phyloP scores from a whole-genome alignment of 106 monocot genomes.

The Acorus calamus region DNA sequence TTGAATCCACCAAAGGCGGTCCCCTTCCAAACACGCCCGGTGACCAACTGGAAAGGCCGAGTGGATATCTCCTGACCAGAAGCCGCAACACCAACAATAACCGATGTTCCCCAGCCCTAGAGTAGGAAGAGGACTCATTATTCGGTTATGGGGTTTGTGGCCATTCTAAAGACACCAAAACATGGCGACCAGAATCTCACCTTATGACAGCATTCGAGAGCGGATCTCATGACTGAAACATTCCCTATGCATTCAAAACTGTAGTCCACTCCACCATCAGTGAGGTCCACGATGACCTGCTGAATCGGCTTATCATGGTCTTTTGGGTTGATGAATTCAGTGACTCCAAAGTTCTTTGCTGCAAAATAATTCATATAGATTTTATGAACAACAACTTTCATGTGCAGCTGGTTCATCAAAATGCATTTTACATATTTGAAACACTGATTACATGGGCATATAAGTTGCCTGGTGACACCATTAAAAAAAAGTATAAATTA shows the following conservation, averaged over 20 bases:
- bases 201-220: conserved; percentile 97
- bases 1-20: conserved; percentile 99
- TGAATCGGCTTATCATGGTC: conserved; percentile 94
- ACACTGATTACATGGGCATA: no score
- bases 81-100: conserved; percentile 94
- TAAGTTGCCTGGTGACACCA: no score
- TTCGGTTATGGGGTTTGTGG: not conserved
- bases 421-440: no score
- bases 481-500: no score
- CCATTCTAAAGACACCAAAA: no score
- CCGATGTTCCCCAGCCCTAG: conserved; percentile 99
- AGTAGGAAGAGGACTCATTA: not conserved
- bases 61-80: conserved; percentile 95
- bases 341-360: conserved; percentile 94
- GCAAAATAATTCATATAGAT: conserved; percentile 9
- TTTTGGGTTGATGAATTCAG: conserved; percentile 93
- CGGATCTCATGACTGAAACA: conserved; percentile 89
- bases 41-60: conserved; percentile 96
- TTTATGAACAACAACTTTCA: not conserved
- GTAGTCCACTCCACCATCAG: conserved; percentile 98
- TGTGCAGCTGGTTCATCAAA: no score
- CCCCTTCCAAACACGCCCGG: conserved; percentile 99
- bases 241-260: conserved; percentile 99
- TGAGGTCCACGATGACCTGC: conserved; percentile 85
- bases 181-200: conserved; percentile 15